Percentiles rank a stretch among this genome's conserved stretches.
Conservation (phyloP, 768 basidiomycete species). For the Trametopsis cervina region DNA sequence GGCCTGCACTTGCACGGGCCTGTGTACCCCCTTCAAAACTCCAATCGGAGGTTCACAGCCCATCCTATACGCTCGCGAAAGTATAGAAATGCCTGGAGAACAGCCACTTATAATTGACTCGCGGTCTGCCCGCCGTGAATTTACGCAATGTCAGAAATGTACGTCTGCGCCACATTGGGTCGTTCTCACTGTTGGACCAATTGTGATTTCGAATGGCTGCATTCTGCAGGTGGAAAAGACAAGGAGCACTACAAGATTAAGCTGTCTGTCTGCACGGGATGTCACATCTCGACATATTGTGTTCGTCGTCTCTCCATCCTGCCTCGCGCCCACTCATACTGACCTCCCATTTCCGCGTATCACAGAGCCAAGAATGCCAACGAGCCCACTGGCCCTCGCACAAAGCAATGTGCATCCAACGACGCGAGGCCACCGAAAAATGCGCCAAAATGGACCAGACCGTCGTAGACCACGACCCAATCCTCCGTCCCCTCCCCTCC, state of each 20-base stretch:
- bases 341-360: not conserved
- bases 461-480: not conserved
- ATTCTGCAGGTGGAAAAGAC: slow-evolving; percentile 11
- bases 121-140: slow-evolving; percentile 9
- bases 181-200: no score
- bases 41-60: no score
- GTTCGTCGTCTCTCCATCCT: slow-evolving; percentile 1
- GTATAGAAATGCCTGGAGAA: not conserved
- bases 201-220: no score
- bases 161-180: not conserved
- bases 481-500: not conserved
- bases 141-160: slow-evolving; percentile 15
- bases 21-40: no score
- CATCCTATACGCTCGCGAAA: no score
- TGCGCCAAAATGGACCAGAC: slow-evolving; percentile 2
- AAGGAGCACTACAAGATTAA: slow-evolving; percentile 9
- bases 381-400: slow-evolving; percentile 11
- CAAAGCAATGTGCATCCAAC: slow-evolving; percentile 6
- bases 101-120: slow-evolving; percentile 11
- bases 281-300: slow-evolving; percentile 12
- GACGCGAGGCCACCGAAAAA: not conserved
- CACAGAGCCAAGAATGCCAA: slow-evolving; percentile 12
- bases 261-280: slow-evolving; percentile 11
- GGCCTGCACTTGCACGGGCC: no score
- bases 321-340: not conserved